Evolutionary conservation across 106 monocot species (phyloP), one percentile per base, ranked within the genome.

Genomic region (Acorus gramineus): DNA sequence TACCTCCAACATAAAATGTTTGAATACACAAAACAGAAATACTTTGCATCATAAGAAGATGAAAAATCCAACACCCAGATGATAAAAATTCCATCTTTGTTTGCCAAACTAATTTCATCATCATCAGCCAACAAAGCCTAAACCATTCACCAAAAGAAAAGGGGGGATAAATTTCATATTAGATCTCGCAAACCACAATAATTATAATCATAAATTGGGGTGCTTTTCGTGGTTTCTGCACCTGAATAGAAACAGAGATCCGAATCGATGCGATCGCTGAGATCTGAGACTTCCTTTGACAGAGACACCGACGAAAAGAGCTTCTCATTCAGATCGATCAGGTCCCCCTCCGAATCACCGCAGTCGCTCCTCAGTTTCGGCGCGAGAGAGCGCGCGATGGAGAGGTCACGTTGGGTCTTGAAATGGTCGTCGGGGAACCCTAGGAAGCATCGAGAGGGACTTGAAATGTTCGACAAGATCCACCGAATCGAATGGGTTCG

Each of bases 381-480:
- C n/a, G 28, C 47, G 53, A 82, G 71, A 44, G 60, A 46, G 2
- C 74, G 60, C 9, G 44, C 62, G 6, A 8, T 11, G 13, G 52
- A 46, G 60, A 79, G 79, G 46, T 70, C 79, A n/a, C 8, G 42
- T 7, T 55, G 63, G 46, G 67, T 9, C 47, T 57, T 58, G 78
- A 78, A 56, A 12, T 71, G 78, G 4, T 50, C 63, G 67, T 78
- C 62, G 3, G 78, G 71, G 58, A 82, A 75, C 50, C 47, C 11
- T 3, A 50, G 52, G 2, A 75, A 42, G 51, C 43, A 60, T 11
- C 7, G 44, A 42, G 79, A 42, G 9, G 46, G 14, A 11, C 9
- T 14, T 13, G 53, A 52, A 42, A 61, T 5, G 5, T 43, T 59
- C 59, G 59, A 5, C 6, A 59, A 43, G 59, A 5, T 43, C 44